Evolutionary conservation across 176 grass and related monocot species (phyloP).

Genomic region (Luzula sylvatica): DNA sequence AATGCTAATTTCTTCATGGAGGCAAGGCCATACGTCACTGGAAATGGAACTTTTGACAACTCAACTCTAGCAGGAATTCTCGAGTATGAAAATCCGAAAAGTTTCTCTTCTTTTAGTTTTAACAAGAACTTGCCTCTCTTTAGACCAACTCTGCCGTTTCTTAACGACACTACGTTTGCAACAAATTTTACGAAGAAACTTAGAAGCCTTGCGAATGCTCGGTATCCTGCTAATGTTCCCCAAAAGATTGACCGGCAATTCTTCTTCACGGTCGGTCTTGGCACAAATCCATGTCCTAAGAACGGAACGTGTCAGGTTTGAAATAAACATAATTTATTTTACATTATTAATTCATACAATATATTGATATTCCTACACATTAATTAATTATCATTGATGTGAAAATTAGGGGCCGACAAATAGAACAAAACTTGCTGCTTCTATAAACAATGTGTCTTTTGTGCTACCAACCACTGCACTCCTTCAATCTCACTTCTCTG

Average conservation of each 20-base stretch:
- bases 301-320: slow-evolving; percentile 53
- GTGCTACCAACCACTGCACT: slow-evolving; percentile 47
- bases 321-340: neutral
- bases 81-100: slow-evolving; percentile 36
- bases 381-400: neutral
- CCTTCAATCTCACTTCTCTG: slow-evolving; percentile 45
- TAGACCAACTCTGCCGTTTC: slow-evolving; percentile 27
- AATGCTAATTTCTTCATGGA: slow-evolving; percentile 43
- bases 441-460: slow-evolving; percentile 72
- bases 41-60: slow-evolving; percentile 68
- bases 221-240: slow-evolving; percentile 55
- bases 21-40: slow-evolving; percentile 44
- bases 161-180: slow-evolving; percentile 54
- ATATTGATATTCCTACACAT: neutral
- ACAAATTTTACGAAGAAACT: slow-evolving; percentile 45
- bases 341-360: neutral
- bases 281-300: slow-evolving; percentile 49
- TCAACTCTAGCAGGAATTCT: slow-evolving; percentile 70
- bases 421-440: slow-evolving; percentile 43
- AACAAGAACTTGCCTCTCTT: slow-evolving; percentile 25
- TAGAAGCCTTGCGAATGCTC: slow-evolving; percentile 48
- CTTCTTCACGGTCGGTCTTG: slow-evolving; percentile 77
- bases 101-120: neutral
- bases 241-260: slow-evolving; percentile 36
- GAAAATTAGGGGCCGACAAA: slow-evolving; percentile 44